These are phyloP conservation scores for Chlamydomonas sp. DNA, from an alignment of 139 green algal genomes.

Conservation along the genomic window DNA sequence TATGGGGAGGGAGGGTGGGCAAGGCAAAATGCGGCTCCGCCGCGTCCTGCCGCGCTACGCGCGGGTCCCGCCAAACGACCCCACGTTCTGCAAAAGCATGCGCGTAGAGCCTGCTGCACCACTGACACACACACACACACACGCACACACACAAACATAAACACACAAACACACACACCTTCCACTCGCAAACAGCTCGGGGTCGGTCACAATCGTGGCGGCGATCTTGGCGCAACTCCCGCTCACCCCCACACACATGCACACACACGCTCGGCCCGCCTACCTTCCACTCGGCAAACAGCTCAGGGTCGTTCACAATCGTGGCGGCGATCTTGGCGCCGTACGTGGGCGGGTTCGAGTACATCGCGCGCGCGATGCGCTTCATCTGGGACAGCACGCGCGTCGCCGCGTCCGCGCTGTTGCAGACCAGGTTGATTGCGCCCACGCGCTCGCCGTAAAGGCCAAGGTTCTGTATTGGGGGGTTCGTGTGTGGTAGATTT, in stretches of 20 bases:
- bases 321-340: conserved; percentile 82
- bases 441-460: conserved; percentile 96
- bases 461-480: conserved; percentile 99
- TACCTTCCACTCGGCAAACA: conserved; percentile 36
- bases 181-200: background rate
- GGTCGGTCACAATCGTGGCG: too few species aligned
- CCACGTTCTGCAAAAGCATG: background rate
- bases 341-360: conserved; percentile 85
- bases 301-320: conserved; percentile 19
- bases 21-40: too few species aligned
- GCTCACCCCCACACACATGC: conserved; percentile 5
- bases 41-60: too few species aligned
- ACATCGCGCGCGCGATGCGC: conserved; percentile 83
- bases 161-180: conserved; percentile 5
- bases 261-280: background rate
- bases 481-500: too few species aligned
- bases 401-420: conserved; percentile 31
- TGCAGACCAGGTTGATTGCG: conserved; percentile 77
- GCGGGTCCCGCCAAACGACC: too few species aligned
- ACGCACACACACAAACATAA: conserved; percentile 8
- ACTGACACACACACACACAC: too few species aligned
- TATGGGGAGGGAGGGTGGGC: conserved; percentile 4
- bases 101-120: too few species aligned
- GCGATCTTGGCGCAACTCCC: too few species aligned
- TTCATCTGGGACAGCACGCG: conserved; percentile 82